Percentiles rank a stretch among this genome's conserved stretches.
Evolutionary conservation across 2,329 filamentous ascomycete species (phyloP).

Genomic region (Bipolaris zeicola): DNA sequence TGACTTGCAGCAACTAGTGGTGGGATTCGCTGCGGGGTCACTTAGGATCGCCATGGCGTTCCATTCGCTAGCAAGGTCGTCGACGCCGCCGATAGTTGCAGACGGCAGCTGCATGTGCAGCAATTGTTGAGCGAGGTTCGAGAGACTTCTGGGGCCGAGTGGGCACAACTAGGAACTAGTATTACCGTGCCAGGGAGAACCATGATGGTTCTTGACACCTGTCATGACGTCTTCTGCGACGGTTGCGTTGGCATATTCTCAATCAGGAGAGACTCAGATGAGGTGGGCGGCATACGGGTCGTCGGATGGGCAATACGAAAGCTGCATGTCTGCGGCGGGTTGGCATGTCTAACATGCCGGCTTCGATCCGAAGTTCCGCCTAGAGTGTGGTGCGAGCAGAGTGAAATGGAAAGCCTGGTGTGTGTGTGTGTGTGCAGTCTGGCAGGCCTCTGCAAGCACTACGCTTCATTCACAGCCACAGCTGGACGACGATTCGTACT

Average conservation of each 20-base stretch:
- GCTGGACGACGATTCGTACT: neutral
- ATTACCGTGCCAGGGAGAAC: conserved; percentile 3
- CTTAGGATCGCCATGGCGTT: conserved; percentile 17
- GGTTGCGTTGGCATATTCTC: neutral
- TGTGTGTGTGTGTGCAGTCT: neutral
- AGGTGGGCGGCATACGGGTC: conserved; percentile 8
- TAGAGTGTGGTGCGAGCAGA: conserved; percentile 5
- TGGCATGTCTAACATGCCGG: conserved; percentile 8
- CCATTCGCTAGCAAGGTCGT: conserved; percentile 30
- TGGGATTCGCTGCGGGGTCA: conserved; percentile 37
- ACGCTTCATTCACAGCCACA: conserved; percentile 2
- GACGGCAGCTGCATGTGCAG: conserved; percentile 25
- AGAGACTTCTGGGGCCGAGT: conserved; percentile 3
- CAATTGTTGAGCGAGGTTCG: conserved; percentile 20
- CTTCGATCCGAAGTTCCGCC: conserved; percentile 16
- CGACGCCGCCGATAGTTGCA: conserved; percentile 24
- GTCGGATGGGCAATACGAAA: conserved; percentile 12
- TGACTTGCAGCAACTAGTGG: conserved; percentile 48
- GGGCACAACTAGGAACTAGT: conserved; percentile 3
- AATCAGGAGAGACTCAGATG: conserved; percentile 6
- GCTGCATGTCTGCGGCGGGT: conserved; percentile 20
- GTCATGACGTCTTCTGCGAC: conserved; percentile 12
- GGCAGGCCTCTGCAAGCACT: neutral
- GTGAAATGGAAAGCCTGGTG: neutral
- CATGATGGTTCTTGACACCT: conserved; percentile 2